phyloP scores from a whole-genome alignment of 805 yeast species.

The Spathaspora girioi region DNA sequence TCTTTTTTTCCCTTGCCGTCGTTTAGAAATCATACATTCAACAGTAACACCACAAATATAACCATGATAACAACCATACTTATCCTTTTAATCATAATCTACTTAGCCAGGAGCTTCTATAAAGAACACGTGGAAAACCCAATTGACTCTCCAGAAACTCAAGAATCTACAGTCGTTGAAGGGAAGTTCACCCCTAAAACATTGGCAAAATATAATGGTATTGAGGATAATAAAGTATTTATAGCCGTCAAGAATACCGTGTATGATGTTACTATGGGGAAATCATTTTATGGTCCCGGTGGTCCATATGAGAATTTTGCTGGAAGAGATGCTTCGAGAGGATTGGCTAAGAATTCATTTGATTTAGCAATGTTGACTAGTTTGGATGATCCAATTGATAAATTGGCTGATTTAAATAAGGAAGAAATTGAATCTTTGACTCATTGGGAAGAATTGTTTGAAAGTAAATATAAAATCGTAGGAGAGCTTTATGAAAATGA shows the following conservation, averaged over 20 bases:
- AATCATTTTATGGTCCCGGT: constrained; percentile 90
- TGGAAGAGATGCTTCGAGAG: constrained; percentile 93
- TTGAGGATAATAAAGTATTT: constrained; percentile 73
- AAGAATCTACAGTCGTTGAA: constrained; percentile 29
- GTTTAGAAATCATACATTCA: neutral
- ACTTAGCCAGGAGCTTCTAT: constrained; percentile 27
- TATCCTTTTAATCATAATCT: constrained; percentile 26
- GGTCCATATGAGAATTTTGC: constrained; percentile 95
- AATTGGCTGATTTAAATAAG: constrained; percentile 53
- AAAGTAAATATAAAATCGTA: constrained; percentile 73
- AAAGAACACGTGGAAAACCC: constrained; percentile 24
- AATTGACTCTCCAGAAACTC: constrained; percentile 16
- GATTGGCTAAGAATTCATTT: constrained; percentile 84
- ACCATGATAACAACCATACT: constrained; percentile 26
- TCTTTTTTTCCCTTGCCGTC: neutral
- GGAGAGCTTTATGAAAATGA: constrained; percentile 52
- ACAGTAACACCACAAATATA: neutral
- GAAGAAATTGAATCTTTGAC: constrained; percentile 66
- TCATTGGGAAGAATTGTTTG: constrained; percentile 84
- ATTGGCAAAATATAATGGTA: constrained; percentile 75
- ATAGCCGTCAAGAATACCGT: constrained; percentile 85
- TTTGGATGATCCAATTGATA: constrained; percentile 76
- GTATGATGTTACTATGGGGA: constrained; percentile 76
- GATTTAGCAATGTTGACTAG: constrained; percentile 63
- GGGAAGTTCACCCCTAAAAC: constrained; percentile 71